Base-by-base conservation (phyloP, 805 yeast species). In the Yueomyces sp. region DNA sequence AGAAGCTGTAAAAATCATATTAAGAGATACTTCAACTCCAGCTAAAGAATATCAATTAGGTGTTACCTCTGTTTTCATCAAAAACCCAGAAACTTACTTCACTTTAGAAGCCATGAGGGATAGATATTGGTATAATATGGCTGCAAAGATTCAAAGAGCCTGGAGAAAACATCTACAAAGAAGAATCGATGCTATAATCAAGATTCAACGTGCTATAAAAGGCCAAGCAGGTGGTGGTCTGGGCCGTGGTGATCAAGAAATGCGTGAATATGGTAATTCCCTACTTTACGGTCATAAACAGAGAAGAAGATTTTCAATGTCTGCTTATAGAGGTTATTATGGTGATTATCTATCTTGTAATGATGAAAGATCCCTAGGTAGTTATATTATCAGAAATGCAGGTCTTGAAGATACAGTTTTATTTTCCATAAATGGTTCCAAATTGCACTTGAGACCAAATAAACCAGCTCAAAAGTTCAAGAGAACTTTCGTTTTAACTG, bases 91-190 rank as follows among this genome's bases (percentile, higher is more conserved):
- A 61, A 90, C 97, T 0, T 69, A 92, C 54, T 90, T 90, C 60
- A 95, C 96, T 0, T 68, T 90, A 45, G 98, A 90, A 65, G 90
- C 85, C 53, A 78, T 90, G 88, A 77, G 97, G 62, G 98, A 90
- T 55, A 83, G 81, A 67, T 90, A 87, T 60, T 90, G 98, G 97
- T 90, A 86, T 57, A 85, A 84, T 53, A 90, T 92, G 94, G 97
- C 97, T 5, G 88, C 95, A 3, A 77, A 94, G 54, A 90, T 90
- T 53, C 98, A 90, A 68, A 76, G 96, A 50, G 96, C 98, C 3
- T 87, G 96, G 84, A 76, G 97, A 68, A 71, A 84, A 53, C 85
- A 81, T 58, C 67, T 80, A 49, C 79, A 78, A 62, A 73, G 85
- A 56, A 80, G 88, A 66, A 83, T 79, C 45, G 94, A 85, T 54